Evolutionary conservation across 2,329 filamentous ascomycete species (phyloP).

Genomic region (Cryphonectria radicalis): DNA sequence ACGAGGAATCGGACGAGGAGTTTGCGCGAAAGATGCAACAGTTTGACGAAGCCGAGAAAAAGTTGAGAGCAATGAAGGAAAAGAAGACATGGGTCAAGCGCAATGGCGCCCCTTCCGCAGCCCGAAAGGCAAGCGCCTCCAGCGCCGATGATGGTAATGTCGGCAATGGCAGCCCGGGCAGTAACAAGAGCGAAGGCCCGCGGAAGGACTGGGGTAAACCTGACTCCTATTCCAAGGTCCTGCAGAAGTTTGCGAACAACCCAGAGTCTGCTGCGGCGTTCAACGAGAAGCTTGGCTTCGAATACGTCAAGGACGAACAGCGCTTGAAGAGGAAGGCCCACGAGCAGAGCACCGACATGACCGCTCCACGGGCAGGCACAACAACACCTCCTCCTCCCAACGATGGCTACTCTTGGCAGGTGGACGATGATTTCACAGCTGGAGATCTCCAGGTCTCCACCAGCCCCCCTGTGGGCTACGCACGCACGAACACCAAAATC

Average conservation of each 20-base stretch:
- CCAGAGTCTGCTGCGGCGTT: conserved; percentile 18
- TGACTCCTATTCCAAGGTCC: conserved; percentile 6
- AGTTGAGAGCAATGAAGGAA: conserved; percentile 34
- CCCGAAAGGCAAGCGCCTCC: conserved; percentile 38
- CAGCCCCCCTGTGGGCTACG: conserved; percentile 56
- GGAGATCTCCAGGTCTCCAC: conserved; percentile 59
- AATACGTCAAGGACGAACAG: conserved; percentile 15
- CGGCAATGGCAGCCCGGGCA: conserved; percentile 30
- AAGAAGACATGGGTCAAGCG: conserved; percentile 42
- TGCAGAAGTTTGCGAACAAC: conserved; percentile 8
- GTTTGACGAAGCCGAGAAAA: conserved; percentile 35
- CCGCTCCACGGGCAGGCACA: conserved; percentile 31
- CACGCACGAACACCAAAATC: conserved; percentile 41
- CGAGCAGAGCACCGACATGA: background rate
- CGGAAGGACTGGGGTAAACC: conserved; percentile 30
- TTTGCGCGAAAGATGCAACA: conserved; percentile 39
- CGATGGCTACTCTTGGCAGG: conserved; percentile 59
- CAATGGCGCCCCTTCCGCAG: conserved; percentile 39
- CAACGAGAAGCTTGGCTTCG: conserved; percentile 6
- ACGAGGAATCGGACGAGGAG: conserved; percentile 37
- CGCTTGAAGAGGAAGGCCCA: conserved; percentile 12
- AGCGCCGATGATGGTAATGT: conserved; percentile 5
- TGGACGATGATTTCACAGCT: conserved; percentile 62
- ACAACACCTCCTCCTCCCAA: conserved; percentile 37
- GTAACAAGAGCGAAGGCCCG: conserved; percentile 38